Percentiles rank a stretch among this genome's conserved stretches.
Conservation (phyloP, 768 basidiomycete species). For the Pleurotus pulmonarius region DNA sequence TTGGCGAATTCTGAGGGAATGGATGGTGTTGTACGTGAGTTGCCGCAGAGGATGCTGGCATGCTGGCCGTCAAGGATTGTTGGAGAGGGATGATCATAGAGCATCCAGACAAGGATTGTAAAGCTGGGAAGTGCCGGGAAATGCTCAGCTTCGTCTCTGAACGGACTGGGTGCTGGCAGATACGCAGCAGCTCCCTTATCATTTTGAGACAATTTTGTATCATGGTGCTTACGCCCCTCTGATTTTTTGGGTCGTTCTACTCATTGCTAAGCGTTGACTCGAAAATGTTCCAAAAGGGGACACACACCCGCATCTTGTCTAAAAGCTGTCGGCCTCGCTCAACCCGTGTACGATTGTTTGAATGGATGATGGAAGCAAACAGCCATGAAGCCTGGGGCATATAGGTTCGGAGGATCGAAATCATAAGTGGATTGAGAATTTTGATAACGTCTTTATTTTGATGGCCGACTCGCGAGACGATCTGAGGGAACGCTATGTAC, state of each 20-base stretch:
- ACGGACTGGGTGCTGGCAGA: conserved; percentile 57
- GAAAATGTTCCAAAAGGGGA: not conserved
- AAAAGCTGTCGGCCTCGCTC: conserved; percentile 58
- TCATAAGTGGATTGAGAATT: conserved; percentile 63
- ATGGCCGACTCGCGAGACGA: conserved; percentile 91
- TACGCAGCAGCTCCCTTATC: conserved; percentile 63
- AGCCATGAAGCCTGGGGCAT: conserved; percentile 94
- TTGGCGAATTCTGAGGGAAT: conserved; percentile 74
- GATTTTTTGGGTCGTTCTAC: conserved; percentile 45
- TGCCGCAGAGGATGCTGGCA: conserved; percentile 71
- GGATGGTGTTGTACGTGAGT: conserved; percentile 65
- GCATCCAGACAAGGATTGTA: conserved; percentile 51
- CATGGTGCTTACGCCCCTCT: conserved; percentile 39
- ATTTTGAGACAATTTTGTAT: conserved; percentile 55
- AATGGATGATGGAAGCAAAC: conserved; percentile 85
- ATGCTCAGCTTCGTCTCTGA: conserved; percentile 37
- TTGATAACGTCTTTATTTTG: conserved; percentile 55
- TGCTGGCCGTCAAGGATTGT: conserved; percentile 81
- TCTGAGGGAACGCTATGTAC: conserved; percentile 95
- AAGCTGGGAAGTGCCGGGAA: conserved; percentile 58
- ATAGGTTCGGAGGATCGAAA: conserved; percentile 70
- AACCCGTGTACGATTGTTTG: conserved; percentile 61
- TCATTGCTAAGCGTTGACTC: not conserved
- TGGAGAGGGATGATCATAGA: conserved; percentile 86
- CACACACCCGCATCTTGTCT: conserved; percentile 51